phyloP scores from a whole-genome alignment of 129 eudicot genomes.

The Gnaphalium uliginosum region DNA sequence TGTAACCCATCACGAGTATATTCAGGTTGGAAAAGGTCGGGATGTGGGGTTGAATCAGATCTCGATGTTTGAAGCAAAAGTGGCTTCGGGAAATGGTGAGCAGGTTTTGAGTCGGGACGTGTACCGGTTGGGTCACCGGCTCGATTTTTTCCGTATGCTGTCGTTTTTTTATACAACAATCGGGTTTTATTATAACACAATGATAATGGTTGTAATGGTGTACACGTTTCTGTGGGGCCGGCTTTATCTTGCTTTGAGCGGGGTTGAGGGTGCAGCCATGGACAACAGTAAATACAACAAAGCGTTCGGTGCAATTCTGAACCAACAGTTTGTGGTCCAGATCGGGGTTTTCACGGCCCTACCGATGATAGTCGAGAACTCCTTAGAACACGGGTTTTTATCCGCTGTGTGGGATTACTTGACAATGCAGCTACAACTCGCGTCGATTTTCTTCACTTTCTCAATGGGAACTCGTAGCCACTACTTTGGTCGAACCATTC shows the following conservation, averaged over 20 bases:
- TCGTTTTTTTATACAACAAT: conserved; percentile 83
- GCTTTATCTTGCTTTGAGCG: conserved; percentile 83
- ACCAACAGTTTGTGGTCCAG: conserved; percentile 86
- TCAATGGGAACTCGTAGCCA: conserved; percentile 89
- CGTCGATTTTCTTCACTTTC: conserved; percentile 76
- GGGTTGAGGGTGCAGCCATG: conserved; percentile 61
- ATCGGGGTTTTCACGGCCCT: conserved; percentile 87
- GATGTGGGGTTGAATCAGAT: conserved; percentile 95
- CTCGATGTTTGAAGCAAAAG: conserved; percentile 96
- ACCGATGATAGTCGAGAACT: conserved; percentile 91
- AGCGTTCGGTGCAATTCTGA: conserved; percentile 62
- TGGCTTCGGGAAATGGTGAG: conserved; percentile 91
- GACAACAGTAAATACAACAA: conserved; percentile 44
- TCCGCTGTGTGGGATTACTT: conserved; percentile 86
- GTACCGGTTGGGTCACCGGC: conserved; percentile 86
- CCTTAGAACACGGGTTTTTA: conserved; percentile 83
- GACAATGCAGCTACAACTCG: conserved; percentile 82
- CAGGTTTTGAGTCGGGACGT: conserved; percentile 87
- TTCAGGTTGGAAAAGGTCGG: conserved; percentile 93
- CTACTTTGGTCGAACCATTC: conserved; percentile 85
- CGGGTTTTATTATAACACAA: conserved; percentile 76
- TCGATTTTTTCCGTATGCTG: conserved; percentile 91
- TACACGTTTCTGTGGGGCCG: conserved; percentile 88
- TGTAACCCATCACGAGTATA: conserved; percentile 89
- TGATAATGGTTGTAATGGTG: conserved; percentile 74